A percentile compares a stretch with the other conserved stretches of the same genome.
These are phyloP conservation scores for Entomortierella parvispora DNA, from an alignment of 192 early-diverging fungal genomes.

Conservation along the genomic window DNA sequence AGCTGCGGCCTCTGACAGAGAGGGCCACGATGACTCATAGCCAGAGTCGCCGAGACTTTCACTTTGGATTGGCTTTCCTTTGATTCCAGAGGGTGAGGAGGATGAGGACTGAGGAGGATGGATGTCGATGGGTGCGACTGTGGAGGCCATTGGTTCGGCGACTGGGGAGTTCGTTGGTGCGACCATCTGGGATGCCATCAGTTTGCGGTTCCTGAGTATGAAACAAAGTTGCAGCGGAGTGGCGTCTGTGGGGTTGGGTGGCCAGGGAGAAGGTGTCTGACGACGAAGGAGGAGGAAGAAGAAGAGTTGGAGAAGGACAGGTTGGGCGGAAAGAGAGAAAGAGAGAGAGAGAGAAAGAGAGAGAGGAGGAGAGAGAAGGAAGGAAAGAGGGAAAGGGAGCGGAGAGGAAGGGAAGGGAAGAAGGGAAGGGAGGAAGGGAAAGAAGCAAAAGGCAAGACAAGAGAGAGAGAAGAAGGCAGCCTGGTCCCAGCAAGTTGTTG, in stretches of 20 bases:
- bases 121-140: constrained; percentile 38
- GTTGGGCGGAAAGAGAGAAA: neutral
- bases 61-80: neutral
- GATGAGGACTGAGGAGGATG: constrained; percentile 6
- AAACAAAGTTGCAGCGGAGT: constrained; percentile 1
- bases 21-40: constrained; percentile 53
- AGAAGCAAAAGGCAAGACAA: neutral
- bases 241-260: neutral
- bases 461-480: neutral
- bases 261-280: neutral
- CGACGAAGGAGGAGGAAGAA: neutral
- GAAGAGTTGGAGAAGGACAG: neutral
- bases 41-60: constrained; percentile 48
- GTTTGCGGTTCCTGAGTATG: neutral
- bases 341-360: constrained; percentile 1
- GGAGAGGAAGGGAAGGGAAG: neutral
- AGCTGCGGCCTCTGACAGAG: constrained; percentile 42
- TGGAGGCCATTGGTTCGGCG: neutral
- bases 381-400: neutral
- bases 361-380: neutral
- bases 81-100: neutral
- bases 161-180: constrained; percentile 2
- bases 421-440: neutral
- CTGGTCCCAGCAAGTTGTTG: neutral
- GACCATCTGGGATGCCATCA: constrained; percentile 37